Conservation (phyloP, 495 filamentous ascomycete species). For the Trichoderma asperelloides region DNA sequence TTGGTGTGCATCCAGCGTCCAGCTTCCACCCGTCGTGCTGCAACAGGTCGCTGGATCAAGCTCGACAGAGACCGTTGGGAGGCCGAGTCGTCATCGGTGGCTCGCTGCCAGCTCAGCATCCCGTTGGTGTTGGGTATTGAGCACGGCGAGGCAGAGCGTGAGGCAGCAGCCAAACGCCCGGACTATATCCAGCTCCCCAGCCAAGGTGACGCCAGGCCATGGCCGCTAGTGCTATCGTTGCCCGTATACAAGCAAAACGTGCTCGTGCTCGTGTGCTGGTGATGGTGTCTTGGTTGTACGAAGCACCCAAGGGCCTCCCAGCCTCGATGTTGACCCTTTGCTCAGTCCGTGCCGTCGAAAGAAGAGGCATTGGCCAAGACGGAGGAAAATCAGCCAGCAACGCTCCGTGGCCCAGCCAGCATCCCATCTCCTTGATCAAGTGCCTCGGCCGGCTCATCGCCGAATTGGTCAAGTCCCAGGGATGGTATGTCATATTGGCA, state of each 20-base stretch:
- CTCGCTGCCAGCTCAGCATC: conserved; percentile 5
- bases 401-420: background rate
- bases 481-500: too few relatives aligned
- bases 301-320: background rate
- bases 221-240: background rate
- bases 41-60: background rate
- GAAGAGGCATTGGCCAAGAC: background rate
- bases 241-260: background rate
- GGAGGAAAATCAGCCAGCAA: background rate
- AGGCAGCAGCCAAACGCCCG: background rate
- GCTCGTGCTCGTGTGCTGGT: background rate
- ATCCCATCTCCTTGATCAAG: background rate
- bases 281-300: background rate
- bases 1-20: background rate
- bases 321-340: background rate
- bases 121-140: background rate
- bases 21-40: background rate
- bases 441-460: background rate
- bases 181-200: background rate
- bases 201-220: background rate
- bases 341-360: background rate
- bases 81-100: background rate
- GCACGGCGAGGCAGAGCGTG: background rate
- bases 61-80: background rate
- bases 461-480: too few relatives aligned